Evolutionary conservation across 2,329 filamentous ascomycete species (phyloP).

Genomic region (Pyrenophora seminiperda): DNA sequence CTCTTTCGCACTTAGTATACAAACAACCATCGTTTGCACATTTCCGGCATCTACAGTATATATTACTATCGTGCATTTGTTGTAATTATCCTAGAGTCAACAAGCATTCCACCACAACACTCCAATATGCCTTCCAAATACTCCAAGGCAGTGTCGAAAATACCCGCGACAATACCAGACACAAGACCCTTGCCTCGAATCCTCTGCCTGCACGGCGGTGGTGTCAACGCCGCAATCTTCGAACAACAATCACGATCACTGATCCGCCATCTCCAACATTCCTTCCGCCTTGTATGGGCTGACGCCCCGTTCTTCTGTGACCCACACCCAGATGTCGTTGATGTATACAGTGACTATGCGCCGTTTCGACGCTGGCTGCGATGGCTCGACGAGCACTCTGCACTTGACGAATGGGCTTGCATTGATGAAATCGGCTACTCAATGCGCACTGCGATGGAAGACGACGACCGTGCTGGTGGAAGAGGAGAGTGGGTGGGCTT

Average conservation of each 20-base stretch:
- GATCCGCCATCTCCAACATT: constrained; percentile 55
- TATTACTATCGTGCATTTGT: too few relatives aligned
- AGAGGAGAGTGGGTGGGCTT: constrained; percentile 56
- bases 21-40: too few relatives aligned
- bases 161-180: constrained; percentile 34
- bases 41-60: too few relatives aligned
- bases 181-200: constrained; percentile 62
- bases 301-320: constrained; percentile 69
- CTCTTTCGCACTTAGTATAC: too few relatives aligned
- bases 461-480: constrained; percentile 49
- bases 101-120: too few relatives aligned
- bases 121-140: constrained; percentile 7
- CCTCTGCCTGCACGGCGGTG: constrained; percentile 81
- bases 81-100: too few relatives aligned
- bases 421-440: constrained; percentile 55
- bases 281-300: constrained; percentile 74
- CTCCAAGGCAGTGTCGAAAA: constrained; percentile 20
- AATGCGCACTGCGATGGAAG: constrained; percentile 53
- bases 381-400: constrained; percentile 64
- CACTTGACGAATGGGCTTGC: constrained; percentile 57
- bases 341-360: constrained; percentile 68
- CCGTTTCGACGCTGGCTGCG: constrained; percentile 70
- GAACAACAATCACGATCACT: constrained; percentile 67
- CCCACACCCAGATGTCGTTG: constrained; percentile 65
- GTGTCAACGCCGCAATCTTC: constrained; percentile 74